Evolutionary conservation across 192 early-diverging fungal genomes (phyloP).

Genomic region (Backusella westeae): DNA sequence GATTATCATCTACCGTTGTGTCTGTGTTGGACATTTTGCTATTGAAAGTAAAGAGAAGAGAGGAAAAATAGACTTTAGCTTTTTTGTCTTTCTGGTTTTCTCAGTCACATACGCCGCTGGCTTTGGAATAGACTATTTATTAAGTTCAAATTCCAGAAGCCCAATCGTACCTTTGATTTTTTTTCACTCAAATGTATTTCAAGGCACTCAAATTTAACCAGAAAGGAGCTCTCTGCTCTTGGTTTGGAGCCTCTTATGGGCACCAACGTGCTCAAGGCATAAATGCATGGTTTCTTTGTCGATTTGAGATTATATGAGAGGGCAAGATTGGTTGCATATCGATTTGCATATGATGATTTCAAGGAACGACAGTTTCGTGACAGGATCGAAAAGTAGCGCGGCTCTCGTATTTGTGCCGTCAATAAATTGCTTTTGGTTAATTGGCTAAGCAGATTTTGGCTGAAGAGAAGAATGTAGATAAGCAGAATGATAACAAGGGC

Average conservation of each 20-base stretch:
- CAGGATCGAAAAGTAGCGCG: constrained; percentile 80
- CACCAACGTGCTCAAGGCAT: constrained; percentile 88
- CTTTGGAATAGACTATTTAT: background rate
- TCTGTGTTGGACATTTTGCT: background rate
- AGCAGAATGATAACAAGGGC: constrained; percentile 37
- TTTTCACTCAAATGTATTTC: too few species aligned
- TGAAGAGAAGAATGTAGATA: constrained; percentile 42
- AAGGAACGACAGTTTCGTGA: constrained; percentile 73
- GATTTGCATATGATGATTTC: constrained; percentile 95
- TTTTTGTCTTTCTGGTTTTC: background rate
- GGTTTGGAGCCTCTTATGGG: constrained; percentile 91
- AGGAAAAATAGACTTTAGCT: background rate
- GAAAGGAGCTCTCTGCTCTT: constrained; percentile 81
- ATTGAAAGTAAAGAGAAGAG: background rate
- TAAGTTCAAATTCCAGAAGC: background rate
- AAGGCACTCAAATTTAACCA: constrained; percentile 36
- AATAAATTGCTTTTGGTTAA: constrained; percentile 93
- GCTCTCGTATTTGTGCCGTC: constrained; percentile 82
- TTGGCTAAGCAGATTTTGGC: constrained; percentile 73
- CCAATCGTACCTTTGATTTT: too few species aligned
- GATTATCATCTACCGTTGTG: constrained; percentile 21
- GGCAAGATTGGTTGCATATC: constrained; percentile 91
- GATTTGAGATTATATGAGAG: constrained; percentile 94
- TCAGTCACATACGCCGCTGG: background rate
- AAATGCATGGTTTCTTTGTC: constrained; percentile 99